phyloP scores from a whole-genome alignment of 1,284 basidiomycete genomes.

The Phellopilus nigrolimitatus region DNA sequence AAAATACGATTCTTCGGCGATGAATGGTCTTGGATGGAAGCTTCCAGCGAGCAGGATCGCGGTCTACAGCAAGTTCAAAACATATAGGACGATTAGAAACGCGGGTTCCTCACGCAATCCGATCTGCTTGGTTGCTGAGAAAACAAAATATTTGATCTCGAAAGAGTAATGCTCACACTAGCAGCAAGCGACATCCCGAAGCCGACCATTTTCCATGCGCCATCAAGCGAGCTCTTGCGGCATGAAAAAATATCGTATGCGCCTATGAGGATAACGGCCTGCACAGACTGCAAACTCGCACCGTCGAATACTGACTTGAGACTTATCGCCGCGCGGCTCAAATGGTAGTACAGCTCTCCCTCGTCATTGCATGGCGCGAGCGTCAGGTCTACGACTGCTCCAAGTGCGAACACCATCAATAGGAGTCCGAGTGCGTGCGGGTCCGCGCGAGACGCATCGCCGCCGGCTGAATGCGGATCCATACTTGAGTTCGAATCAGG shows the following conservation, averaged over 20 bases:
- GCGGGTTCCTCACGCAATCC: slow-evolving; percentile 26
- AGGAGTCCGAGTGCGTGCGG: slow-evolving; percentile 23
- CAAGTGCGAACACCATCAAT: slow-evolving; percentile 24
- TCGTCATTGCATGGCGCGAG: slow-evolving; percentile 20
- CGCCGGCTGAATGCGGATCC: too few species aligned
- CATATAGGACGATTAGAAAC: too few species aligned
- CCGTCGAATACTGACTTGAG: slow-evolving; percentile 33
- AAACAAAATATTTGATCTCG: too few species aligned
- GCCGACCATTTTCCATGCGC: slow-evolving; percentile 26
- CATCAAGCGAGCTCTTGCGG: slow-evolving; percentile 24
- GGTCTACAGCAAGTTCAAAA: too few species aligned
- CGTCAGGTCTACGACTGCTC: slow-evolving; percentile 21
- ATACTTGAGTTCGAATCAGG: neutral
- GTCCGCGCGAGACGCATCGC: too few species aligned
- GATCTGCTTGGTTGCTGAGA: too few species aligned
- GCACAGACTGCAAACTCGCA: slow-evolving; percentile 31
- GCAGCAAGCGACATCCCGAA: slow-evolving; percentile 25
- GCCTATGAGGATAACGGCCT: slow-evolving; percentile 27
- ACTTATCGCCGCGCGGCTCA: slow-evolving; percentile 31
- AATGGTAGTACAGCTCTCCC: slow-evolving; percentile 25
- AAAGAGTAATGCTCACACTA: slow-evolving; percentile 26
- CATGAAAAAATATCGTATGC: slow-evolving; percentile 25
- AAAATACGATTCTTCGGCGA: slow-evolving; percentile 39
- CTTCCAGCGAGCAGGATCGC: slow-evolving; percentile 40
- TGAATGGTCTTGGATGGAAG: slow-evolving; percentile 34